Percentiles rank a stretch among this genome's conserved stretches.
Conservation (phyloP, 2,329 filamentous ascomycete species). For the Colletotrichum viniferum region DNA sequence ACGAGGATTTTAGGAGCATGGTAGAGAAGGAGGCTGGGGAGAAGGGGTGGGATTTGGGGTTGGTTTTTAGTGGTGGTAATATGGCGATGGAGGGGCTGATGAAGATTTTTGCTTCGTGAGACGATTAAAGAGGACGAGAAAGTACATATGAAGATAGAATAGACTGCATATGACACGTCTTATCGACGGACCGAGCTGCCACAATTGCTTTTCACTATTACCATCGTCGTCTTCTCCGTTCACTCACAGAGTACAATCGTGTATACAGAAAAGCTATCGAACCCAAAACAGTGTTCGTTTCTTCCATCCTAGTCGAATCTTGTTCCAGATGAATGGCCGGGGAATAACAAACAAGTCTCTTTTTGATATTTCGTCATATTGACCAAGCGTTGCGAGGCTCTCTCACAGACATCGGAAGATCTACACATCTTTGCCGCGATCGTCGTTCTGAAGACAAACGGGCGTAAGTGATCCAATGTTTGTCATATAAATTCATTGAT, state of each 20-base stretch:
- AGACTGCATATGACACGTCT: neutral
- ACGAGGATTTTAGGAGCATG: conserved; percentile 79
- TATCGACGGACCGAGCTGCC: neutral
- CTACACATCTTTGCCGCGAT: neutral
- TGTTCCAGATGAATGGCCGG: neutral
- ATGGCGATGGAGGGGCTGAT: conserved; percentile 58
- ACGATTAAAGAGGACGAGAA: neutral
- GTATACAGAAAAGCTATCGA: neutral
- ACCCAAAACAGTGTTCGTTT: neutral
- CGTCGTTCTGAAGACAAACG: neutral
- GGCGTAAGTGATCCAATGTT: neutral
- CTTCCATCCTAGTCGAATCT: neutral
- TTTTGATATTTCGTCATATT: neutral
- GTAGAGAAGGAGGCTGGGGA: conserved; percentile 74
- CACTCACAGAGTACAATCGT: accelerated
- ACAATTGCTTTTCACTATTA: neutral
- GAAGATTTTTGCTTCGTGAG: conserved; percentile 46
- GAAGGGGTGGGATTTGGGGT: conserved; percentile 73
- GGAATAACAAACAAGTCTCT: neutral
- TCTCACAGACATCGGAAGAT: neutral
- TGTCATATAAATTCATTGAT: neutral
- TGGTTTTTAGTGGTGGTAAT: conserved; percentile 67
- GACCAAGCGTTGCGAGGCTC: neutral
- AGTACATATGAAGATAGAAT: neutral
- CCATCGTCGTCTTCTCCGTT: neutral